Evolutionary conservation across 192 early-diverging fungal genomes (phyloP).

Genomic region (Pilobolus umbonatus): DNA sequence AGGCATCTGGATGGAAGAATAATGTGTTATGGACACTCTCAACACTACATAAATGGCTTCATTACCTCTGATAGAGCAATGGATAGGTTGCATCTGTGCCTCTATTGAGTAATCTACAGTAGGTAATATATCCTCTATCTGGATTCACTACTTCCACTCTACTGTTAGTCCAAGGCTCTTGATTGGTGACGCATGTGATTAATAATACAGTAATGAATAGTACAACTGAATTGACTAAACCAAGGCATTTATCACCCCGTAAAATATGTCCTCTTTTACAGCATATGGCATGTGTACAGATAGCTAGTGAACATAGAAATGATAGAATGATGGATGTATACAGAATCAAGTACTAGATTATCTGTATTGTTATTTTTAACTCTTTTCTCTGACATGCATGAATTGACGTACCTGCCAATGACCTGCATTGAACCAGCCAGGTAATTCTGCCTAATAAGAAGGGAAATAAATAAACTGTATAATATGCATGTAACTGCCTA

Average conservation of each 20-base stretch:
- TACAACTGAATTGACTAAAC: neutral
- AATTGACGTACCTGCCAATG: slow-evolving; percentile 8
- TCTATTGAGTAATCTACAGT: neutral
- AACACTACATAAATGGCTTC: neutral
- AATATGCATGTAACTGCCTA: neutral
- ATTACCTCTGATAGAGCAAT: slow-evolving; percentile 12
- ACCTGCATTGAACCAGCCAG: slow-evolving; percentile 4
- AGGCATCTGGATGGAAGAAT: neutral
- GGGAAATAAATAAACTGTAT: neutral
- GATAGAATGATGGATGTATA: slow-evolving; percentile 2
- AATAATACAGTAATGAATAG: neutral
- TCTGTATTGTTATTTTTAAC: neutral
- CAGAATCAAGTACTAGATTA: slow-evolving; percentile 3
- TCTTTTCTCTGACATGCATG: too few relatives aligned
- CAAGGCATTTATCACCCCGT: slow-evolving; percentile 7
- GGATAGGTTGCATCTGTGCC: slow-evolving; percentile 1
- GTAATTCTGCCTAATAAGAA: neutral
- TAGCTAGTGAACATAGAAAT: neutral
- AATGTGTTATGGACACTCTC: neutral
- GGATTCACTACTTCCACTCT: neutral
- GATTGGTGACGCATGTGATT: neutral
- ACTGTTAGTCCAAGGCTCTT: slow-evolving; percentile 13
- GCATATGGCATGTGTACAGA: slow-evolving; percentile 6
- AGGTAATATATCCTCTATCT: slow-evolving; percentile 5
- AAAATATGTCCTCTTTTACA: slow-evolving; percentile 11